Evolutionary conservation across 2,329 filamentous ascomycete species (phyloP), one percentile per base, ranked within the genome.

Genomic region (Fusarium sp.): DNA sequence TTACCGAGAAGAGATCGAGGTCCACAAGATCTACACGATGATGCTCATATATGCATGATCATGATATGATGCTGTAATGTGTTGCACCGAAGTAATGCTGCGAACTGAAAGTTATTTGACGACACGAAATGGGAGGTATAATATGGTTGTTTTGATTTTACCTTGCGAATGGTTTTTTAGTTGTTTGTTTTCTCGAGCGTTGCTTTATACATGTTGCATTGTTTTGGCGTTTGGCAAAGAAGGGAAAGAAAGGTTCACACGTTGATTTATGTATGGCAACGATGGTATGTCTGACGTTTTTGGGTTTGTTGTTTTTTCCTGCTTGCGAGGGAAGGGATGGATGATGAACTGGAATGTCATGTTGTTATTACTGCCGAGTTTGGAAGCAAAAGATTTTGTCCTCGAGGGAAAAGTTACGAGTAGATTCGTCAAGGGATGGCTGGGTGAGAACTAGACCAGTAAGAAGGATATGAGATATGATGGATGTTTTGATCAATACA

Each of bases 1-100:
- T 84, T 71, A 87, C 86, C 1, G 85, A 87, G 78, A 84, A 82
- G 77, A 65, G 70, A 64, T 69, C 69, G 63, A 71, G 75, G 67
- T 71, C 72, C 31, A 67, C 71, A 20, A 72, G 78, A 69, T 80
- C 77, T 40, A 77, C 77, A 69, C 79, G 67, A 62, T 80, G 66
- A 79, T 73, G 38, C 29, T 62, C 33, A 62, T 49, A 31, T 64
- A 29, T 62, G 46, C 38, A 69, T 31, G 58, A 70, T 44, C 38
- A 69, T 31, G 58, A 70, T 44, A 51, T 66, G 62, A 68, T 67
- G 38, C 49, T 59, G 49, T 64, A 75, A 75, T 74, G 62, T 74
- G 33, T 61, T 74, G 12, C 58, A 36, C 57, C 27, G 66, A 27
- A 55, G 36, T 61, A 14, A 58, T 53, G 55, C 62, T 29, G 57